Evolutionary conservation across 2,329 filamentous ascomycete species (phyloP), one percentile per base, ranked within the genome.

Genomic region (Elsinoe fawcettii): DNA sequence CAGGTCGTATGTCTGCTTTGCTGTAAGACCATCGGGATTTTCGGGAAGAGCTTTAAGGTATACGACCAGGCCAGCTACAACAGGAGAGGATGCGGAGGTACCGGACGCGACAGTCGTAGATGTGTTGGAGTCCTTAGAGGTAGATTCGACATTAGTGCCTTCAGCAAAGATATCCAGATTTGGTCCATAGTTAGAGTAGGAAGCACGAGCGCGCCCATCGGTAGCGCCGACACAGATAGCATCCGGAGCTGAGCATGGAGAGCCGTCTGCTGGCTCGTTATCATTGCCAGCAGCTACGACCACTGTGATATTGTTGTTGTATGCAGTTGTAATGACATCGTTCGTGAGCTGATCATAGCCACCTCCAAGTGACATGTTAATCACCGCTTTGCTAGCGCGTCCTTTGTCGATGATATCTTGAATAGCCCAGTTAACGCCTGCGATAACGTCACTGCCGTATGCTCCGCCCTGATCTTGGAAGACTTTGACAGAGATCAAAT

Each of bases 401-500:
- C 57, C 56, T 11, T 56, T 59, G 25, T 25, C 18, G 25, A 39
- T 34, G 18, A 47, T 55, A 32, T 75, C 69, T 5, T 70, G 62
- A 7, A 73, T 66, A 27, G 71, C 71, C 63, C 69, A 84, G 63
- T 82, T 73, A 70, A 86, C 76, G 60, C 83, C 83, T n/a, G 74
- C 69, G 47, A 86, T 74, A 53, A 85, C 73, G 56, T 72, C 73
- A 23, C 41, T 16, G 14, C 1, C 5, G 27, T 6, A 5, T n/a
- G n/a, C 34, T 3, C 67, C 66, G 5, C 58, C 60, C n/a, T n/a
- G n/a, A 11, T 54, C 51, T 39, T 68, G 60, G 6, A 73, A 63
- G 4, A 84, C 81, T 74, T 85, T 85, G 70, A 85, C 80, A 37
- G 75, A 80, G 56, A 82, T 69, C 41, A 83, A 69, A 56, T 72